Base-by-base conservation (phyloP, 441 rosid species). In the Erysimum cheiri region DNA sequence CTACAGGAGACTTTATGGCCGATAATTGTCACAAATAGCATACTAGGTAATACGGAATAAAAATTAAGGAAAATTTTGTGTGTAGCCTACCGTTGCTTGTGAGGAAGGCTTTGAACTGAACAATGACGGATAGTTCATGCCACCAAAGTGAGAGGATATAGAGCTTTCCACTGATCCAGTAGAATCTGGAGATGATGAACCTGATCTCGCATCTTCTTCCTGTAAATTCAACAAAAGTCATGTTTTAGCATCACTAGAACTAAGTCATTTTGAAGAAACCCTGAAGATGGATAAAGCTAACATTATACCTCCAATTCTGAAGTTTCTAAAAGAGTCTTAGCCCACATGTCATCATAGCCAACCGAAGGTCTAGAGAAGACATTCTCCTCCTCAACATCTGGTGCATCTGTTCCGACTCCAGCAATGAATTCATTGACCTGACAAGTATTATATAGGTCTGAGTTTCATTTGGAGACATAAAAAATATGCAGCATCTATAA, bases 261-360 rank as follows among this genome's bases (percentile, higher is more conserved):
- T 52, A 50, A 58, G 53, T 64, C 5, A 40, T 52, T 70, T 63
- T 58, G 3, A 39, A 63, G 50, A 64, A 32, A 56, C 66, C 44
- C 31, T 64, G 47, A 49, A 35, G 40, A 71, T 22, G 60, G 36
- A 66, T 22, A 29, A 71, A 55, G 14, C 54, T 54, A 54, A 60
- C 41, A 11, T 17, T 55, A 61, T 77, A 93, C 99, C 84, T 87
- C 98, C 78, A 91, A 48, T 69, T 93, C 99, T 72, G 93, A 76
- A 64, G 85, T 77, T 78, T 93, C 99, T 70, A 96, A 77, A 60
- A 96, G 96, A 64, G 98, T 84, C 88, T 96, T 96, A 19, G 99
- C 98, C 99, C 99, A 96, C 97, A 96, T 91, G 84, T 96, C 99
- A 76, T 96, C 99, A 77, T 96, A 96, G 69, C 98, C 93, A 74